Conservation (phyloP, 2,329 filamentous ascomycete species). For the Trichoderma koningiopsis region DNA sequence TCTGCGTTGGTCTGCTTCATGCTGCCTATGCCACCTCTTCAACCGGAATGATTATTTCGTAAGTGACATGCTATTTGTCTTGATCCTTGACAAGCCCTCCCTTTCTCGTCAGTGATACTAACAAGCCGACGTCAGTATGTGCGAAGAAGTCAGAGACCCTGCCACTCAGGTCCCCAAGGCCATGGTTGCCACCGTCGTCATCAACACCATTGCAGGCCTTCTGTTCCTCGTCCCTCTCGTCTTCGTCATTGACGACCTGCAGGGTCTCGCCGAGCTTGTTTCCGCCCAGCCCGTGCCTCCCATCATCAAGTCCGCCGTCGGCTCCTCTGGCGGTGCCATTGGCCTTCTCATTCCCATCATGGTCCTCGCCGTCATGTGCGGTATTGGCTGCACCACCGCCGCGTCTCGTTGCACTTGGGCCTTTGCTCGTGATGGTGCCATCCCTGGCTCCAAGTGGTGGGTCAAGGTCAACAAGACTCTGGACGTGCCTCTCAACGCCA, state of each 20-base stretch:
- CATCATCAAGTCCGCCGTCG: conserved; percentile 65
- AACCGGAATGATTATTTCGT: conserved; percentile 80
- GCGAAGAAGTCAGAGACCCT: conserved; percentile 69
- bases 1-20: conserved; percentile 71
- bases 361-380: conserved; percentile 67
- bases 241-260: conserved; percentile 68
- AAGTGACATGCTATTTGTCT: conserved; percentile 39
- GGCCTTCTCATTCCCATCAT: conserved; percentile 65
- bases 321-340: conserved; percentile 62
- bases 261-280: conserved; percentile 53
- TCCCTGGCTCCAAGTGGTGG: conserved; percentile 65
- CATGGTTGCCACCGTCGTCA: conserved; percentile 67
- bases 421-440: conserved; percentile 70
- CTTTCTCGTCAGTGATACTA: neutral
- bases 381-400: conserved; percentile 69
- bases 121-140: conserved; percentile 56
- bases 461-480: conserved; percentile 62
- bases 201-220: conserved; percentile 68
- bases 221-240: conserved; percentile 69
- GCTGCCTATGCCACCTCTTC: conserved; percentile 74
- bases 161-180: conserved; percentile 70
- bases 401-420: conserved; percentile 69
- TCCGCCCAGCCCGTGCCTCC: conserved; percentile 64
- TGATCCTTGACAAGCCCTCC: no score
- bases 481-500: conserved; percentile 69